phyloP scores from a whole-genome alignment of 2,329 filamentous ascomycete genomes.

The Alternaria postmessia region DNA sequence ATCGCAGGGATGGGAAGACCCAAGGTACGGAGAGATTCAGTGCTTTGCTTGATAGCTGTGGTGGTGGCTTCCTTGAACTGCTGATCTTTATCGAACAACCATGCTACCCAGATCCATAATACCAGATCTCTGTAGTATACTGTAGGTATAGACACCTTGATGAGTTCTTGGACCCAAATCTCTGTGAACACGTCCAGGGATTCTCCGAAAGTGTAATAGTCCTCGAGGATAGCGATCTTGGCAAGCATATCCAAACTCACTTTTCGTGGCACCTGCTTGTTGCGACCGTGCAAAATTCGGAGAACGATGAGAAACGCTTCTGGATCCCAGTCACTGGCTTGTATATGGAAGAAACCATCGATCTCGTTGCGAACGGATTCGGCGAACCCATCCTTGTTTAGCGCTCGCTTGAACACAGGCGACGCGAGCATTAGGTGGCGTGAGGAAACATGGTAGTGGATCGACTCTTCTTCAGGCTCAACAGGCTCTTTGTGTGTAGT shows the following conservation, averaged over 20 bases:
- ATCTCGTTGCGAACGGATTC: background rate
- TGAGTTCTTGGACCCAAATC: background rate
- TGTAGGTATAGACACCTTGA: background rate
- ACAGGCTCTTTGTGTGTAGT: background rate
- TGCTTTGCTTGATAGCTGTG: background rate
- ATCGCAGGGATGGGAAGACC: background rate
- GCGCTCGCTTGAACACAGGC: background rate
- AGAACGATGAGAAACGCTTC: slow-evolving; percentile 1
- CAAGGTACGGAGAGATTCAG: background rate
- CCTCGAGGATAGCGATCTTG: background rate
- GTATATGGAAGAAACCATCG: background rate
- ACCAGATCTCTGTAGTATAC: background rate
- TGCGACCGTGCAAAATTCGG: background rate
- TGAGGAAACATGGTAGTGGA: slow-evolving; percentile 9
- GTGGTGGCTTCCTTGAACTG: background rate
- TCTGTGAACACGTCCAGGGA: background rate
- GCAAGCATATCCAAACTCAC: background rate
- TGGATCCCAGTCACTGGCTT: background rate
- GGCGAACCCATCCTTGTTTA: background rate
- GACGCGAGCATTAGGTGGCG: slow-evolving; percentile 9
- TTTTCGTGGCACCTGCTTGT: background rate
- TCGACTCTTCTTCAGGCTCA: background rate
- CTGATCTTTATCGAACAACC: background rate
- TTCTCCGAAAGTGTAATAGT: slow-evolving; percentile 6
- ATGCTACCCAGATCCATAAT: slow-evolving; percentile 3